Evolutionary conservation across 331 rosid genomes (phyloP).

Genomic region (Malus hybrid): DNA sequence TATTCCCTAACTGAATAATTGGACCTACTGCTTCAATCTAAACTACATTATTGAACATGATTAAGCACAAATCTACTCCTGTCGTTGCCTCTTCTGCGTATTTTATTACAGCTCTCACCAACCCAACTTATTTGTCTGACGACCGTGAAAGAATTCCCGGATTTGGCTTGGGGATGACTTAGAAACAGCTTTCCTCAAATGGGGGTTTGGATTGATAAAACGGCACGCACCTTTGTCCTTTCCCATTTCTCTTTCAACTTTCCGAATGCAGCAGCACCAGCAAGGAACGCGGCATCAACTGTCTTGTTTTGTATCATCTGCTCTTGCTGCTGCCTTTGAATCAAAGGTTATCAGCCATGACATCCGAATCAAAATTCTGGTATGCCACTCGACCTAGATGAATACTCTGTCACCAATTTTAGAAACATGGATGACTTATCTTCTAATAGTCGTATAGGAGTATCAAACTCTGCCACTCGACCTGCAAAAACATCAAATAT

Average conservation of each 20-base stretch:
- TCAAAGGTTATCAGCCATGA: constrained; percentile 15
- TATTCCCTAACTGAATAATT: constrained; percentile 21
- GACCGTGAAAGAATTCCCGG: constrained; percentile 27
- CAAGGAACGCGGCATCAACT: background rate
- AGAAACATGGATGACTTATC: constrained; percentile 89
- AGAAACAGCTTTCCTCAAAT: constrained; percentile 15
- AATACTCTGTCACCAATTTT: constrained; percentile 78
- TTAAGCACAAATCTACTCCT: constrained; percentile 20
- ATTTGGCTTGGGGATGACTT: constrained; percentile 24
- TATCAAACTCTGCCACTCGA: constrained; percentile 75
- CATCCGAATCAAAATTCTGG: constrained; percentile 45
- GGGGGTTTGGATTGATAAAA: constrained; percentile 11
- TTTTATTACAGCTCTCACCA: constrained; percentile 17
- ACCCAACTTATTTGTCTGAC: constrained; percentile 20
- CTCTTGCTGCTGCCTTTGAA: constrained; percentile 28
- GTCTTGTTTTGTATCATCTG: background rate
- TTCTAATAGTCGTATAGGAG: constrained; percentile 68
- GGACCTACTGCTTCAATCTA: constrained; percentile 22
- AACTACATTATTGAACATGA: constrained; percentile 26
- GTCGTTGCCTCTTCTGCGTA: constrained; percentile 17
- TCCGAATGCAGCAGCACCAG: constrained; percentile 22
- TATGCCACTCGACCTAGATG: constrained; percentile 68
- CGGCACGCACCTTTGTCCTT: constrained; percentile 10
- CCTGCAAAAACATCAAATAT: constrained; percentile 48
- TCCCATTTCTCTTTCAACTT: constrained; percentile 2